phyloP scores from a whole-genome alignment of 192 early-diverging fungal species.

The Coemansia sp. region DNA sequence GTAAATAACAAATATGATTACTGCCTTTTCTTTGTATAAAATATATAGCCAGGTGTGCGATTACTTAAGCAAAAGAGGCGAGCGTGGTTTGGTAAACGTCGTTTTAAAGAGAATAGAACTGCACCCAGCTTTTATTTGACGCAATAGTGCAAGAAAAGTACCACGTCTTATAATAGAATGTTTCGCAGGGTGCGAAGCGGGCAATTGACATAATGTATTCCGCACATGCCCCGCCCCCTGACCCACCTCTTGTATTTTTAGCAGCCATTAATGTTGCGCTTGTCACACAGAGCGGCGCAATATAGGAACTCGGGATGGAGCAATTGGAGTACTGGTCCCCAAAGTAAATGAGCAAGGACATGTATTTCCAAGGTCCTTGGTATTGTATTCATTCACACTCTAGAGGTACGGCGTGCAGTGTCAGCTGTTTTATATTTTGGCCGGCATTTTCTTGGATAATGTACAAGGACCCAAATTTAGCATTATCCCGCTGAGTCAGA shows the following conservation, averaged over 20 bases:
- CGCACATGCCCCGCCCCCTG: background rate
- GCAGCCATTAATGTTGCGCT: background rate
- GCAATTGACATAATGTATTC: background rate
- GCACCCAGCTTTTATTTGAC: background rate
- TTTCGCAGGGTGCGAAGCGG: background rate
- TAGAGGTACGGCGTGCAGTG: too few species aligned
- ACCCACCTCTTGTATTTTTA: background rate
- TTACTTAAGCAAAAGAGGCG: background rate
- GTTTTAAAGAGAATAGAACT: background rate
- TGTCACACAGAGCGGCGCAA: background rate
- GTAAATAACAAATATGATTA: background rate
- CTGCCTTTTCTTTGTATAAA: background rate
- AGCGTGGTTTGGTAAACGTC: background rate
- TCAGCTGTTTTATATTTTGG: too few species aligned
- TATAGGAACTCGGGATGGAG: background rate
- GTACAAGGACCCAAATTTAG: too few species aligned
- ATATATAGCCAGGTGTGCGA: constrained; percentile 1
- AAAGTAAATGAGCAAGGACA: too few species aligned
- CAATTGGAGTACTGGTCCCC: too few species aligned
- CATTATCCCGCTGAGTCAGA: too few species aligned
- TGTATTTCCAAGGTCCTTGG: too few species aligned
- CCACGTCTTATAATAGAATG: background rate
- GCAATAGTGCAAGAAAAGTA: constrained; percentile 5
- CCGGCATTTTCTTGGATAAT: too few species aligned
- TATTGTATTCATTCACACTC: too few species aligned